Base-by-base conservation (phyloP, 306 rosid genomes). In the Notholithocarpus densiflorus region DNA sequence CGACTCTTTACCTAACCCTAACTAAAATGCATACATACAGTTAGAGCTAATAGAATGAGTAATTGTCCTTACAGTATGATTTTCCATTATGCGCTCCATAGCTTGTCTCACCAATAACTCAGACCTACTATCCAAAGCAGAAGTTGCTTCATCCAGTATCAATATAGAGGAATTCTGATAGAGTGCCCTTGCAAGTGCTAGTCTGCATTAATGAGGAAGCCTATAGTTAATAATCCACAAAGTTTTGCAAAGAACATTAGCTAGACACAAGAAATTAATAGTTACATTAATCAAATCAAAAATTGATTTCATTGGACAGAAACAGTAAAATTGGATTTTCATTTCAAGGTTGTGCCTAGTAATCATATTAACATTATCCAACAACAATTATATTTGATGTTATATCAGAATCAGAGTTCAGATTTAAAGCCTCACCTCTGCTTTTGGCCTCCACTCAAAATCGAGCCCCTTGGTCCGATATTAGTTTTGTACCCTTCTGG, bases 361-460 rank as follows among this genome's bases (percentile, higher is more conserved):
- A 43, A 78, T 57, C 59, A 51, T 21, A 19, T 56, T 24, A 37
- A 54, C 37, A 37, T 18, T 34, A 69, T 4, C n/a, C 5, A 45
- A 73, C 29, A 29, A 32, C 5, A 20, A 66, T 32, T 34, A 18
- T 27, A 32, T 20, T 26, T 69, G 0, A 27, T 32, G 48, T 73
- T 54, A 48, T 18, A 70, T 29, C 57, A 71, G 54, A 82, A 77
- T 32, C 26, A 18, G 40, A 71, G 56, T 73, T 77, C 51, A 52
- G 69, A 71, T 66, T 24, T 32, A 77, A 83, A 66, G 74, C 2
- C 31, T 78, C 76, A 90, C 98, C 98, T 90, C 87, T 91, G 98
- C 89, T 89, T 92, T 82, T 94, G 97, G 80, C 98, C 98, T 75
- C 98, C 97, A 57, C 97, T 94, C 87, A 92, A 79, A 70, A 80